Conservation (phyloP, 2,329 filamentous ascomycete genomes). For the Colletotrichum viniferum region DNA sequence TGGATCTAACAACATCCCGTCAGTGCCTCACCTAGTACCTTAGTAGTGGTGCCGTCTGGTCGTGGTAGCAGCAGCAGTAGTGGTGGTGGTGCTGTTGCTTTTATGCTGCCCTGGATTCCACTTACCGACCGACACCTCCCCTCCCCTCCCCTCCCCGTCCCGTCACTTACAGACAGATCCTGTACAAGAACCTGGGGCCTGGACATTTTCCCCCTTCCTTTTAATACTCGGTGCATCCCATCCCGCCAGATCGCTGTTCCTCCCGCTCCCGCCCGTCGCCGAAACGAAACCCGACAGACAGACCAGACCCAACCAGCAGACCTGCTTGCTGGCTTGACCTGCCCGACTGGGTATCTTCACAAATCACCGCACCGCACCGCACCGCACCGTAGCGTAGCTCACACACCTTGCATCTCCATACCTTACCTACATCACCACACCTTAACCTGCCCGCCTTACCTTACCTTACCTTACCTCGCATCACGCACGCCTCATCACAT, state of each 20-base stretch:
- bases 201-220: not conserved
- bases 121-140: not conserved
- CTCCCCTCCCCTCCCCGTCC: not conserved
- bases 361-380: not conserved
- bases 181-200: not conserved
- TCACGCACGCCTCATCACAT: not conserved
- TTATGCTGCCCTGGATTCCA: not conserved
- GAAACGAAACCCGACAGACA: slow-evolving; percentile 15
- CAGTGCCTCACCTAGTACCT: too few relatives aligned
- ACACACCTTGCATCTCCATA: not conserved
- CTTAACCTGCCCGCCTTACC: not conserved
- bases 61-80: not conserved
- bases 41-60: not conserved
- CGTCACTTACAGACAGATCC: not conserved
- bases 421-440: not conserved
- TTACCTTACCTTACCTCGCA: not conserved
- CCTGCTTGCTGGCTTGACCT: not conserved
- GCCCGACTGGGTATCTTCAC: not conserved
- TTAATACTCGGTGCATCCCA: slow-evolving; percentile 13
- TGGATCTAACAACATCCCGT: too few relatives aligned
- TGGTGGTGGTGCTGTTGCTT: not conserved
- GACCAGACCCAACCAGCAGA: slow-evolving; percentile 5
- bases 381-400: not conserved
- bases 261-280: slow-evolving; percentile 21
- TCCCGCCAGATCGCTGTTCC: slow-evolving; percentile 20